phyloP scores from a whole-genome alignment of 2,329 filamentous ascomycete species.

The Chaetomiaceae sp. region DNA sequence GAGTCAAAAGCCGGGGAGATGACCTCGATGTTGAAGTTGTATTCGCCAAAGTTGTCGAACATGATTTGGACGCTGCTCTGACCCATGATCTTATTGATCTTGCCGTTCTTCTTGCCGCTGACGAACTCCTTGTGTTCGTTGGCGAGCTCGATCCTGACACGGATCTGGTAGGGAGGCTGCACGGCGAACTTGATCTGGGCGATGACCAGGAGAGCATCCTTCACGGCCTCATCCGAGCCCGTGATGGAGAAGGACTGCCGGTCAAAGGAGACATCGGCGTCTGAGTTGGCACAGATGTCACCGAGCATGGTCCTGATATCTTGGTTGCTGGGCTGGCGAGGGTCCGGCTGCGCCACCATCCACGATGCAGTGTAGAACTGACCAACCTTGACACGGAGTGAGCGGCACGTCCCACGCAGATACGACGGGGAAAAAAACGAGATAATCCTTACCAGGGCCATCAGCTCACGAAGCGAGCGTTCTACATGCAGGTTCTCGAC shows the following conservation, averaged over 20 bases:
- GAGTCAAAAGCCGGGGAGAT: slow-evolving; percentile 88
- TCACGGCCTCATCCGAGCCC: slow-evolving; percentile 92
- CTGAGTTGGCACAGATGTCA: slow-evolving; percentile 93
- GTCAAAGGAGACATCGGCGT: slow-evolving; percentile 90
- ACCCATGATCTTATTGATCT: slow-evolving; percentile 99
- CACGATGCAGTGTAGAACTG: slow-evolving; percentile 97
- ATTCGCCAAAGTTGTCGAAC: slow-evolving; percentile 98
- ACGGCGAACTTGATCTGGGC: slow-evolving; percentile 85
- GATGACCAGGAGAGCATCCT: slow-evolving; percentile 89
- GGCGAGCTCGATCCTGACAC: slow-evolving; percentile 96
- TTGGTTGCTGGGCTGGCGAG: slow-evolving; percentile 50
- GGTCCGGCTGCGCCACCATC: slow-evolving; percentile 80
- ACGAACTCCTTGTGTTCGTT: slow-evolving; percentile 99
- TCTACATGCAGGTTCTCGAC: slow-evolving; percentile 91
- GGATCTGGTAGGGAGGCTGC: slow-evolving; percentile 83
- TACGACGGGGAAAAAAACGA: slow-evolving; percentile 15
- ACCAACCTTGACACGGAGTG: slow-evolving; percentile 56
- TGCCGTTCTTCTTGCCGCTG: slow-evolving; percentile 98
- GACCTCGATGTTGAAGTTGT: slow-evolving; percentile 99
- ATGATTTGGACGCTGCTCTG: slow-evolving; percentile 99
- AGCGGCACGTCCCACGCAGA: slow-evolving; percentile 17
- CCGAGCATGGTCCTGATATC: slow-evolving; percentile 88
- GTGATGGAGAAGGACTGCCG: slow-evolving; percentile 91
- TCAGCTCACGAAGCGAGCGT: slow-evolving; percentile 89
- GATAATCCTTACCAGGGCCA: slow-evolving; percentile 81